phyloP scores from a whole-genome alignment of 2,329 filamentous ascomycete genomes.

The Ophiostoma populinum region DNA sequence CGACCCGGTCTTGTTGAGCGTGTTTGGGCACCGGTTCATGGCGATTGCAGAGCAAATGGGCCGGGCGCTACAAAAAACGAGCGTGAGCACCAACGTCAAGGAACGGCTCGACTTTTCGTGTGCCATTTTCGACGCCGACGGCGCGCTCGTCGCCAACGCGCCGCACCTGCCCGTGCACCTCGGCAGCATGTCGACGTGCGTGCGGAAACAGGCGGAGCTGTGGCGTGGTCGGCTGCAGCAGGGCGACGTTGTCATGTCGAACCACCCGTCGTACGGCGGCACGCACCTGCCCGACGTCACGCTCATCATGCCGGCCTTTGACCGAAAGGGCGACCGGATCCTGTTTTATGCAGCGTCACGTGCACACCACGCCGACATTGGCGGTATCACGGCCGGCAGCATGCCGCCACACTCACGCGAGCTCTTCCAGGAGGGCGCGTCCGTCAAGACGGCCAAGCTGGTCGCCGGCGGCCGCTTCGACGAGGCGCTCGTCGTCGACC shows the following conservation, averaged over 20 bases:
- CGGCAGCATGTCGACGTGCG: conserved; percentile 73
- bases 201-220: conserved; percentile 60
- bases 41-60: conserved; percentile 9
- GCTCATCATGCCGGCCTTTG: conserved; percentile 63
- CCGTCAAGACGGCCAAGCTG: conserved; percentile 50
- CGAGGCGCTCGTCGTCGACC: conserved; percentile 54
- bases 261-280: conserved; percentile 70
- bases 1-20: conserved; percentile 35
- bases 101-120: conserved; percentile 34
- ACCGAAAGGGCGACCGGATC: conserved; percentile 45
- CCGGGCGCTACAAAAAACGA: conserved; percentile 7
- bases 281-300: conserved; percentile 76
- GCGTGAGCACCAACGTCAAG: conserved; percentile 8
- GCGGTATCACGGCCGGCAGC: conserved; percentile 63
- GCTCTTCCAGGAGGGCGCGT: conserved; percentile 46
- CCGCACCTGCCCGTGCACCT: conserved; percentile 70
- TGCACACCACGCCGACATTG: conserved; percentile 72
- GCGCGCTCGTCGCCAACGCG: conserved; percentile 62
- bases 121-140: conserved; percentile 60
- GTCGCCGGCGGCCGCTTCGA: conserved; percentile 65
- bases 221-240: conserved; percentile 64
- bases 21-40: conserved; percentile 9
- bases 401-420: conserved; percentile 64
- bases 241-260: conserved; percentile 69
- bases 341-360: conserved; percentile 69